Base-by-base conservation (phyloP, 805 yeast genomes). In the Schwanniomyces pseudopolymorphus region DNA sequence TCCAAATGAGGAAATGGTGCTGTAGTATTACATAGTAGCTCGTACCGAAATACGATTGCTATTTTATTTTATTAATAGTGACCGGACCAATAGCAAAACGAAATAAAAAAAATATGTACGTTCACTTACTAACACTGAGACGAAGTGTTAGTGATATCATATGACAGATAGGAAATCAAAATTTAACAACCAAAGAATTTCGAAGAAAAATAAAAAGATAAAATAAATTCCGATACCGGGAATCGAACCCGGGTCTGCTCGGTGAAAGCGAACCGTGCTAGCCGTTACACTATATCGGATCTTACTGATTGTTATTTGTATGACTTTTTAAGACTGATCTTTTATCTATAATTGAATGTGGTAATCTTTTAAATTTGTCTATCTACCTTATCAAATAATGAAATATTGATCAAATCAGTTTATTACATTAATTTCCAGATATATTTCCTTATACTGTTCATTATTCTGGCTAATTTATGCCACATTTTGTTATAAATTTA, bases 181-280 rank as follows among this genome's bases (percentile, higher is more conserved):
- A 14, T 11, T 28, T 28, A 11, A 14, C 33, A 28, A 28, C 16
- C 5, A 28, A 28, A 13, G n/a, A 28, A 13, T 13, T 14, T 5
- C 16, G 28, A 8, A 26, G 11, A 8, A 28, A 13, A 13, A 28
- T 14, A 14, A 13, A 14, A 28, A 13, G n/a, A 28, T 28, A 39
- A 45, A 47, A 40, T 47, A 51, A 48, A 48, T 78, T 82, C 87
- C 87, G 86, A 80, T 81, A 76, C 88, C 85, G 87, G 87, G 87
- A 81, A 85, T 83, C 86, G 87, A 83, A 83, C 87, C 87, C 87
- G 85, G 77, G 77, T 72, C 60, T 72, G 77, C 77, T 71, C 76
- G 73, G 77, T 72, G 77, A 72, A 69, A 72, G 77, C 73, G 75
- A 71, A 71, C 77, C 74, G 77, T 72, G 77, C 69, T 72, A 72